These are phyloP conservation scores for Fraxinus americana DNA, from an alignment of 257 asterid species.

Conservation along the genomic window DNA sequence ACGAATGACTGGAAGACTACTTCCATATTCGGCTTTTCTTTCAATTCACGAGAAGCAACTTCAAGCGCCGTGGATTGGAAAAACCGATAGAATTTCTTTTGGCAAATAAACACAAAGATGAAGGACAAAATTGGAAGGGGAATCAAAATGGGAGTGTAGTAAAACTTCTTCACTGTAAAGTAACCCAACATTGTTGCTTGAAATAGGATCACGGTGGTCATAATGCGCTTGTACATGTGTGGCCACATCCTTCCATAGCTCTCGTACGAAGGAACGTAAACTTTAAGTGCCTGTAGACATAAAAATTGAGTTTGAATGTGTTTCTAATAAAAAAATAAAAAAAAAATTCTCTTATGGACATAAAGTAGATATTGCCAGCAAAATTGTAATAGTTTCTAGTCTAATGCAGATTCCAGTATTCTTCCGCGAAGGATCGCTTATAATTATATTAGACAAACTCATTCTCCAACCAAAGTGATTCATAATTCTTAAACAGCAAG, in stretches of 20 bases:
- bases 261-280: slow-evolving; percentile 79
- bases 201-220: slow-evolving; percentile 62
- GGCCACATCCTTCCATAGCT: slow-evolving; percentile 93
- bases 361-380: background rate
- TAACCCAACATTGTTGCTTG: slow-evolving; percentile 84
- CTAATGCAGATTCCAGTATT: background rate
- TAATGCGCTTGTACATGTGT: slow-evolving; percentile 64
- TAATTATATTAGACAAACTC: background rate
- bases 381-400: background rate
- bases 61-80: slow-evolving; percentile 73
- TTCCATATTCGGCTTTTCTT: slow-evolving; percentile 75
- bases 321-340: background rate
- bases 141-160: slow-evolving; percentile 46
- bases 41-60: slow-evolving; percentile 58
- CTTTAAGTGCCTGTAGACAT: slow-evolving; percentile 68
- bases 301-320: background rate
- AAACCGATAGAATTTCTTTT: slow-evolving; percentile 58
- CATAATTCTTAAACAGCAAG: background rate
- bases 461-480: background rate
- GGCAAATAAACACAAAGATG: slow-evolving; percentile 49
- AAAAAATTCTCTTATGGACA: background rate
- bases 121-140: slow-evolving; percentile 61
- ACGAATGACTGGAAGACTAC: slow-evolving; percentile 58
- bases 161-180: slow-evolving; percentile 53
- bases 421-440: background rate